Evolutionary conservation across 176 grass and related monocot species (phyloP), one percentile per base, ranked within the genome.

Genomic region (Carex myosuroides): DNA sequence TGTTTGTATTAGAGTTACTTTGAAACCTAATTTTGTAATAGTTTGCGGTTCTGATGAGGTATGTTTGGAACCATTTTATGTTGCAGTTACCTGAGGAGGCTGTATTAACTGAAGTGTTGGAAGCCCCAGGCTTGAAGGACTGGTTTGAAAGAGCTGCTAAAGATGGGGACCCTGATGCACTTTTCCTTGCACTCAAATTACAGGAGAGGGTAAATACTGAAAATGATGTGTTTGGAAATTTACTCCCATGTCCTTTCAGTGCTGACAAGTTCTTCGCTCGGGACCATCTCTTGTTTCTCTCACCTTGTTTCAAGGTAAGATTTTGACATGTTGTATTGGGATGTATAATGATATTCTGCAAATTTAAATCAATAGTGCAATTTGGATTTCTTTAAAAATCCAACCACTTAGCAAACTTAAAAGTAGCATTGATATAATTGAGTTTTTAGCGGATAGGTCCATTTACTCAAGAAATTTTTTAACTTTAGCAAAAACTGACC

Each of bases 121-220:
- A 89, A 84, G 81, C 87, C 75, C 86, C 96, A 64, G 65, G 78
- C 77, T 67, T 99, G 21, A 91, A 92, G 79, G 89, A 95, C 78
- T 95, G 89, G 89, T 95, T 98, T 80, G 80, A 85, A 66, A 90
- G 85, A 91, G 96, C 91, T 91, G 80, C 86, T 83, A 81, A 85
- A 56, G 70, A 70, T 85, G 96, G 96, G 71, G 91, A 98, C 89
- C 88, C 96, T 84, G 93, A 99, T 92, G 96, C 96, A 60, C 88
- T 99, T 24, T 92, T 92, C 79, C 85, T 95, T 44, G 96, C 96
- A 89, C 88, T 99, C 80, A 99, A 93, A 83, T 79, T 99, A 83
- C 96, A 95, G 88, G 85, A 99, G 82, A 99, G 83, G 91, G 84
- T 88, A 71, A 86, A 78, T 68, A 50, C 81, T 46, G 91, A 95